phyloP scores from a whole-genome alignment of 2,329 filamentous ascomycete species.

The Phoma herbarum region DNA sequence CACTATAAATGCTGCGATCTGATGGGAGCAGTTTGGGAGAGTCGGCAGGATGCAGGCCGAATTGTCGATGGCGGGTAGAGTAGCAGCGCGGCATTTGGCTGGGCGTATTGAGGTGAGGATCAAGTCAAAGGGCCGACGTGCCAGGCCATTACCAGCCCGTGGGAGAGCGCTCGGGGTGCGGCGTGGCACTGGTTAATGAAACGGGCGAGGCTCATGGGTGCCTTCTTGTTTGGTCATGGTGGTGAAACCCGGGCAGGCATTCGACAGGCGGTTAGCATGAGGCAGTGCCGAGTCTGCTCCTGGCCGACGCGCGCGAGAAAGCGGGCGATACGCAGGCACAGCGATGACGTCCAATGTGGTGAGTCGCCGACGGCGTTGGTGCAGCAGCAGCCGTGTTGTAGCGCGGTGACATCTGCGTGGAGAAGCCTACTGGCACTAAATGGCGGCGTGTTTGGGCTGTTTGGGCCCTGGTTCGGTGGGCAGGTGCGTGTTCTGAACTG shows the following conservation, averaged over 20 bases:
- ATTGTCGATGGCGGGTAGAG: constrained; percentile 8
- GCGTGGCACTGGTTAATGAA: constrained; percentile 36
- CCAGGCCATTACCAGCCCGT: constrained; percentile 1
- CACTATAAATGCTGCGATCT: constrained; percentile 5
- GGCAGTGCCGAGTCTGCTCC: constrained; percentile 34
- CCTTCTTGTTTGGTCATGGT: constrained; percentile 38
- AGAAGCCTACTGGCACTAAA: neutral
- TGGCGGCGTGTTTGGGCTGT: neutral
- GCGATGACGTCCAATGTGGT: constrained; percentile 11
- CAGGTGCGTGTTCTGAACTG: neutral
- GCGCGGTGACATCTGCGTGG: neutral
- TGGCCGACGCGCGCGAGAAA: constrained; percentile 34
- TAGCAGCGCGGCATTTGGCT: constrained; percentile 8
- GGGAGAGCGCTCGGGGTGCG: constrained; percentile 21
- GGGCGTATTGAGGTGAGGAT: constrained; percentile 16
- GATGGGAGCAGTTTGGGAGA: constrained; percentile 9
- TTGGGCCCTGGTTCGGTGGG: neutral
- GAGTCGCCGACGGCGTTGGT: constrained; percentile 4
- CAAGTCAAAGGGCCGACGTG: constrained; percentile 19
- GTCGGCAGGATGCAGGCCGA: constrained; percentile 14
- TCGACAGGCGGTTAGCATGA: constrained; percentile 37
- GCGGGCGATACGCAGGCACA: constrained; percentile 39
- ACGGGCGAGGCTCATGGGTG: constrained; percentile 33
- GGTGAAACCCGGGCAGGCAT: constrained; percentile 27
- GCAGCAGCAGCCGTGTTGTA: constrained; percentile 4